These are phyloP conservation scores for Taiozyma sp. DNA, from an alignment of 1,139 yeast species.

Conservation along the genomic window DNA sequence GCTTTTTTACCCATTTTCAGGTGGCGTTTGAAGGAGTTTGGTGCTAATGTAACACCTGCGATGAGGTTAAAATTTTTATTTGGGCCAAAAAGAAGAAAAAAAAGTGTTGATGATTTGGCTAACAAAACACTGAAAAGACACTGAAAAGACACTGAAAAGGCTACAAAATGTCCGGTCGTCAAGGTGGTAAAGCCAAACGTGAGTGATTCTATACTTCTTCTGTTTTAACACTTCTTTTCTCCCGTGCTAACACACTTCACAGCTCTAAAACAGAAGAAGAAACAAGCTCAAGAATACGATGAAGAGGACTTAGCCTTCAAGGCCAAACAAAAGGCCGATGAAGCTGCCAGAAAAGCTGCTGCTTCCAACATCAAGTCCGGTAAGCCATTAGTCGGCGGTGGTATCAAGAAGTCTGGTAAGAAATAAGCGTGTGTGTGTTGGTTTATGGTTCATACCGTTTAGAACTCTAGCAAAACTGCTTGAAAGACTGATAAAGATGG, in stretches of 20 bases:
- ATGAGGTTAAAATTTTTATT: background rate
- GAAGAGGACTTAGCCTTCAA: slow-evolving; percentile 89
- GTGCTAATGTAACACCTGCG: background rate
- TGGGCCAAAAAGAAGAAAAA: background rate
- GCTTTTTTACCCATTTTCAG: slow-evolving; percentile 8
- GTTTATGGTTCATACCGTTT: too few species aligned
- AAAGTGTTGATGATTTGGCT: background rate
- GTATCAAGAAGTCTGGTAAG: slow-evolving; percentile 86
- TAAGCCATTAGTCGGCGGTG: slow-evolving; percentile 90
- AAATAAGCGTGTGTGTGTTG: slow-evolving; percentile 30
- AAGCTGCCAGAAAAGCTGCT: slow-evolving; percentile 85
- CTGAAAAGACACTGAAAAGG: background rate
- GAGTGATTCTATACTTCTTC: slow-evolving; percentile 1
- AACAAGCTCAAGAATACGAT: slow-evolving; percentile 66
- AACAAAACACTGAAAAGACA: too few species aligned
- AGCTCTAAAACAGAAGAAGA: slow-evolving; percentile 53
- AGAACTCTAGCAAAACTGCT: too few species aligned
- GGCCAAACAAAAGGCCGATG: slow-evolving; percentile 93
- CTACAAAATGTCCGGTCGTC: slow-evolving; percentile 59
- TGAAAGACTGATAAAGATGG: too few species aligned
- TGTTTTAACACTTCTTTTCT: too few species aligned
- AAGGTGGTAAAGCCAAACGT: slow-evolving; percentile 56
- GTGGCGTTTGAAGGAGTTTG: too few species aligned
- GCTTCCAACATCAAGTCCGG: slow-evolving; percentile 85
- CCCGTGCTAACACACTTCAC: background rate